Base-by-base conservation (phyloP, 106 monocot genomes). In the Triglochin maritima region DNA sequence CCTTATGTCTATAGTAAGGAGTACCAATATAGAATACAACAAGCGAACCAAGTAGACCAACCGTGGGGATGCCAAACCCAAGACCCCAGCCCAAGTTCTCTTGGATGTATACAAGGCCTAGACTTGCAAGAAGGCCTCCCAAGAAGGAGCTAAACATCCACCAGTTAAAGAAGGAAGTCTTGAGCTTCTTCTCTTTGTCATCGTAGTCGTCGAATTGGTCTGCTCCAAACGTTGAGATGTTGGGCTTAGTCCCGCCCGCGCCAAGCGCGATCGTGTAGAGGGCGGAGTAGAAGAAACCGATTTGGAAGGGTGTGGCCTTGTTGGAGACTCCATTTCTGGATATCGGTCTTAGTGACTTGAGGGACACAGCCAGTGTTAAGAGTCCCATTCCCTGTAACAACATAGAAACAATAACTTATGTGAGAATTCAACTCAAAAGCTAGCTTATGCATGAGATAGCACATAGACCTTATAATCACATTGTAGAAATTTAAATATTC, bases 91-190 rank as follows among this genome's bases (percentile, higher is more conserved):
- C 92, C 0, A 82, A 6, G 57, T 92, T 92, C 62, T 87, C 92
- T 72, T 92, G 92, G 8, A 92, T 60, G 81, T 85, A 92, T 3
- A 92, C 87, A 7, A 87, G 78, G 17, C 45, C 81, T 3, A 79
- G 47, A 0, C 79, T 67, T 17, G 87, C 87, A 17, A 83, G 14
- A 6, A 92, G 78, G 2, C 48, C 82, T 0, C 87, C 92, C 3
- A 74, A 0, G 62, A 87, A 83, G 52, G 77, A 74, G 76, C 87
- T 81, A 74, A 92, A 92, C 65, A 87, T 76, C 85, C 85, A 92
- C 92, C 92, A 92, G 79, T 92, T 92, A 80, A 92, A 92, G 78
- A 92, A 92, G 53, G 92, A 81, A n/a, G 47, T 66, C 78, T 87
- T 92, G 9, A 72, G 65, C 58, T 48, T 60, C 57, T 71, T 74